Evolutionary conservation across 2,329 filamentous ascomycete species (phyloP).

Genomic region (Neopestalotiopsis sp.): DNA sequence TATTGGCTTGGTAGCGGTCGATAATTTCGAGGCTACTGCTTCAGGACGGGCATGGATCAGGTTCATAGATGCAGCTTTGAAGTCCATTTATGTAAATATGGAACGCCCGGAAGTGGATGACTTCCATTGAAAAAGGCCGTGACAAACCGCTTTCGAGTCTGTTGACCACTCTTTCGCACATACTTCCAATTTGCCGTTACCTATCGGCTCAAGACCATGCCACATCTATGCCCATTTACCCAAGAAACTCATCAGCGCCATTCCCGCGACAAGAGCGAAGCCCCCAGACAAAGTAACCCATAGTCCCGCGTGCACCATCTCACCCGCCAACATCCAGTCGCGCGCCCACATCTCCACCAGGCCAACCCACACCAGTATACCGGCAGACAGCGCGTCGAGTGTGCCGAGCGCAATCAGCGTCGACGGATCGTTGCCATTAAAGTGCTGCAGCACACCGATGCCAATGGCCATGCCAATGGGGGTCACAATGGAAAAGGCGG

Average conservation of each 20-base stretch:
- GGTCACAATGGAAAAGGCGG: conserved; percentile 71
- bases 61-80: no score
- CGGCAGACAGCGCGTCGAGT: conserved; percentile 74
- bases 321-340: conserved; percentile 71
- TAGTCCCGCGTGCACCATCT: conserved; percentile 57
- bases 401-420: conserved; percentile 77
- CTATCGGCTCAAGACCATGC: no score
- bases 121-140: no score
- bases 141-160: no score
- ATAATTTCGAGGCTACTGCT: no score
- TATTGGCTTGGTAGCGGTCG: no score
- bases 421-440: conserved; percentile 74
- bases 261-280: conserved; percentile 61
- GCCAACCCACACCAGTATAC: conserved; percentile 80
- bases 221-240: conserved; percentile 71
- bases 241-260: conserved; percentile 73
- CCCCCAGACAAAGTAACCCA: conserved; percentile 55
- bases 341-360: conserved; percentile 80
- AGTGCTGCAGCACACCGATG: conserved; percentile 70
- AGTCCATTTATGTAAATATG: no score
- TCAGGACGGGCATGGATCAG: no score
- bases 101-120: no score
- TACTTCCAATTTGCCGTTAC: no score
- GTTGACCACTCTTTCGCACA: no score
- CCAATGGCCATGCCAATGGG: conserved; percentile 83